phyloP scores from a whole-genome alignment of 2,329 filamentous ascomycete genomes.

The Aspergillus novoparasiticus region DNA sequence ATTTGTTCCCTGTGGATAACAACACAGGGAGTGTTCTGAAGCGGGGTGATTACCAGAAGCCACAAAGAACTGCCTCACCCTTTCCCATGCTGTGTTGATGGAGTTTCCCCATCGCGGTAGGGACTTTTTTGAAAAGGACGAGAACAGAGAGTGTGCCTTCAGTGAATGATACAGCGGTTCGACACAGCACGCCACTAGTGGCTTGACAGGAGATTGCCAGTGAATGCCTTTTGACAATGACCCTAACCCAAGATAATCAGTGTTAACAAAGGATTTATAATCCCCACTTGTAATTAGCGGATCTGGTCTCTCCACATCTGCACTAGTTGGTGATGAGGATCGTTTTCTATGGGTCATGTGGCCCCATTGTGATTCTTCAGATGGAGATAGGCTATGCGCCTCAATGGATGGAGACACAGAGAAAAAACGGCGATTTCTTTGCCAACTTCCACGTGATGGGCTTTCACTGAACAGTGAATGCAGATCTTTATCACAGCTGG shows the following conservation, averaged over 20 bases:
- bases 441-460: background rate
- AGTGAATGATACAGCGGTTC: background rate
- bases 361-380: background rate
- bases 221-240: background rate
- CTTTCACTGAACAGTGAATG: background rate
- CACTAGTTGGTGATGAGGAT: background rate
- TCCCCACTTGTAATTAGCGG: background rate
- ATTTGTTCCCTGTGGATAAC: background rate
- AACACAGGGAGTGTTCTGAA: background rate
- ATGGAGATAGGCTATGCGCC: background rate
- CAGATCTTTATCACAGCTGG: background rate
- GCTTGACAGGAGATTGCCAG: background rate
- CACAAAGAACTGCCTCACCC: background rate
- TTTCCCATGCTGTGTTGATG: background rate
- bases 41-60: background rate
- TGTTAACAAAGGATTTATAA: background rate
- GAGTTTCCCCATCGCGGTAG: background rate
- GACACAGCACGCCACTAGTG: background rate
- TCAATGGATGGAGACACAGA: background rate
- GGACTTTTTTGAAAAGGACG: background rate
- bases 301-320: background rate
- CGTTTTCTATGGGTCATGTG: background rate
- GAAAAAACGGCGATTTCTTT: background rate
- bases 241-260: background rate
- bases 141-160: background rate